Percentiles rank a stretch among this genome's conserved stretches.
Evolutionary conservation across 2,329 filamentous ascomycete species (phyloP).

Genomic region (Aspergillus glaucus): DNA sequence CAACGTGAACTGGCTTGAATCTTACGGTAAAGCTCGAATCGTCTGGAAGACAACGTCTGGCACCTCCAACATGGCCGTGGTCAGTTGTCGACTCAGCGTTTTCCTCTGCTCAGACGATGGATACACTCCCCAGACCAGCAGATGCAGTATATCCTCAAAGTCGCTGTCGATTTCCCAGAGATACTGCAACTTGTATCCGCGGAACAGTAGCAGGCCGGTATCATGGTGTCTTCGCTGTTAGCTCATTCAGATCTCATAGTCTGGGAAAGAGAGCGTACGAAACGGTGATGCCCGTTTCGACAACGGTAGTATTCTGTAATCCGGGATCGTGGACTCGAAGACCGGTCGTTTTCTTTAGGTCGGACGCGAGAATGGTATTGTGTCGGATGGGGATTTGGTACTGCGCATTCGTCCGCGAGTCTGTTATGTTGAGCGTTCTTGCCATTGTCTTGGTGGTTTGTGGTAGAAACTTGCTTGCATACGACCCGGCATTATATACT

Average conservation of each 20-base stretch:
- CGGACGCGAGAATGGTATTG: constrained; percentile 23
- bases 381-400: constrained; percentile 24
- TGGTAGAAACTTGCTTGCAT: no score
- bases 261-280: constrained; percentile 16
- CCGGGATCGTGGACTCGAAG: constrained; percentile 30
- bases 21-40: constrained; percentile 22
- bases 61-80: constrained; percentile 15
- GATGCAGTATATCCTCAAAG: constrained; percentile 28
- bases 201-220: constrained; percentile 21
- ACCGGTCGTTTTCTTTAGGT: constrained; percentile 20
- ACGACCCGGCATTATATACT: no score
- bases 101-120: constrained; percentile 17
- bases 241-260: background rate
- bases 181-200: constrained; percentile 23
- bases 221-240: constrained; percentile 22
- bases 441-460: background rate
- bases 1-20: background rate
- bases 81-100: constrained; percentile 14
- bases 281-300: constrained; percentile 25
- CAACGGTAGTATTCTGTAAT: constrained; percentile 27
- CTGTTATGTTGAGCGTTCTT: constrained; percentile 15
- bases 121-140: constrained; percentile 24
- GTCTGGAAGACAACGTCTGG: constrained; percentile 16
- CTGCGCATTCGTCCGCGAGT: constrained; percentile 21
- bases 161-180: constrained; percentile 18